Base-by-base conservation (phyloP, 208 protist species). In the Trichomonas gallinae region DNA sequence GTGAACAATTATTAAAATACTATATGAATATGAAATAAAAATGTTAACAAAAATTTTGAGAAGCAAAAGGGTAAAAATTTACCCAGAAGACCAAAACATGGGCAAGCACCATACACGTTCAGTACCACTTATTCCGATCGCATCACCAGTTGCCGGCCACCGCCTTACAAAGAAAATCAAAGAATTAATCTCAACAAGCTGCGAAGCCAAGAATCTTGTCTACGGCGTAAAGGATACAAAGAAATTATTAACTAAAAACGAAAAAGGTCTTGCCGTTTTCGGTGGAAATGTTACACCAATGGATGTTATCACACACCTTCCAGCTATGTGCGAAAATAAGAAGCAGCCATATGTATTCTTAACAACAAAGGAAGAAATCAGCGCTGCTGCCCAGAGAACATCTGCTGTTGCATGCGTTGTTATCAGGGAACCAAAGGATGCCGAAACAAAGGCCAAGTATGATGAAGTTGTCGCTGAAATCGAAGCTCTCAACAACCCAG, bases 271-370 rank as follows among this genome's bases (percentile, higher is more conserved):
- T n/a, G 0, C 13, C 4, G 87, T 93, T 34, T 38, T 93, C 15
- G 87, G 87, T 38, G 87, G 87, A 38, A 93, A 93, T 38, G 87
- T 93, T 34, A 93, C 87, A 34, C 87, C 87, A 51, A 93, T 93
- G 87, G 87, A 93, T 51, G 44, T 51, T 36, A 93, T 93, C n/a
- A 51, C 87, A 34, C 87, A 93, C 31, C 42, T 93, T 38, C 87
- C 87, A 51, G 87, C n/a, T 31, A 58, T 93, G 13, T 93, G 87
- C 87, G 87, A 93, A n/a, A 40, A 93, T 44, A 48, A 93, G 17
- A 93, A 93, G n/a, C 15, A 23, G n/a, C 87, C 87, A 40, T 93
- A 38, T 38, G 44, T 93, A 34, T 93, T 93, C 44, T 21, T 93
- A 34, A 23, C 87, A 93, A 23, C 23, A 51, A 93, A 93, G 31